These are phyloP conservation scores for Logfia minima DNA, from an alignment of 129 eudicot species.

Conservation along the genomic window DNA sequence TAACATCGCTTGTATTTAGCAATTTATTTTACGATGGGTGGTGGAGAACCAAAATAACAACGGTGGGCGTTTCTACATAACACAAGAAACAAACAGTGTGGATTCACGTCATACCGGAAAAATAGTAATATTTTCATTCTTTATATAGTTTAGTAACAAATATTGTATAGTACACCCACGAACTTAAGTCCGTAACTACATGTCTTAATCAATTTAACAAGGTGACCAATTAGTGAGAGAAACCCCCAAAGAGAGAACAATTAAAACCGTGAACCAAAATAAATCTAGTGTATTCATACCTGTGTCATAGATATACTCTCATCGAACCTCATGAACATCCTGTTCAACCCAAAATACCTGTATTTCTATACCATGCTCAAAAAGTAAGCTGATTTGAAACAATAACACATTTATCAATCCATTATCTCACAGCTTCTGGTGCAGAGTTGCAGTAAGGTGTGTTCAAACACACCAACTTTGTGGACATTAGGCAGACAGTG, in stretches of 20 bases:
- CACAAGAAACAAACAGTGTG: too few species aligned
- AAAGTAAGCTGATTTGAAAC: neutral
- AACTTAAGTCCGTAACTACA: neutral
- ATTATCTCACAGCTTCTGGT: slow-evolving; percentile 91
- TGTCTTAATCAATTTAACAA: neutral
- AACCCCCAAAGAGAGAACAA: too few species aligned
- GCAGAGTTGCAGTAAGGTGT: slow-evolving; percentile 94
- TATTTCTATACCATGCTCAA: slow-evolving; percentile 6
- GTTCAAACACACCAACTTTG: slow-evolving; percentile 83
- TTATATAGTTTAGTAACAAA: neutral
- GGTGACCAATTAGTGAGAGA: neutral
- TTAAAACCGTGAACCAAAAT: neutral
- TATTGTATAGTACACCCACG: neutral
- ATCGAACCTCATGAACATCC: neutral
- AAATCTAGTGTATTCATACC: neutral
- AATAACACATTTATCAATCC: neutral
- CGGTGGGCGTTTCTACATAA: neutral
- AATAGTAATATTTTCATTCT: neutral
- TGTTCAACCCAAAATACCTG: neutral
- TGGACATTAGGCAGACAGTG: slow-evolving; percentile 56
- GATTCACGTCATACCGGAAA: neutral
- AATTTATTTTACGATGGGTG: neutral
- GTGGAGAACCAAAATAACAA: too few species aligned
- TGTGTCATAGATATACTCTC: neutral
- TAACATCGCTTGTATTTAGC: neutral